Evolutionary conservation across 352 stramenopile species (phyloP), one percentile per base, ranked within the genome.

Genomic region (Phytophthora fragariae): DNA sequence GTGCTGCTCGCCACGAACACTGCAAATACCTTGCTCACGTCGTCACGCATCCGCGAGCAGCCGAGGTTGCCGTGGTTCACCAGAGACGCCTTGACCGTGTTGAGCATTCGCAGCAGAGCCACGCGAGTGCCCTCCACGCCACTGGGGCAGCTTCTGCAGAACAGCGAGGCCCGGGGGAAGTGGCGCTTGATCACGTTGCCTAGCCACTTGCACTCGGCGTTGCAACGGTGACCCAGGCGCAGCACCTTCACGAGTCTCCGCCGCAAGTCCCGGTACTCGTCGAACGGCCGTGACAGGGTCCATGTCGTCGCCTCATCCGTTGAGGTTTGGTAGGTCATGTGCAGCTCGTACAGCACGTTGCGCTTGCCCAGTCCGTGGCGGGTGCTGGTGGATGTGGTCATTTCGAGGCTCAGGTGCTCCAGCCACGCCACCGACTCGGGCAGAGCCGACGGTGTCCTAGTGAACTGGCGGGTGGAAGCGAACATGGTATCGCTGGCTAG

Each of bases 171-270:
- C 56, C 75, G 77, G 10, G 85, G 85, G 37, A 92, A 92, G 61
- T 86, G 80, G 35, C 78, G 75, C 49, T 83, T 83, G 47, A 90
- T 62, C 49, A 89, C 83, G 44, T 75, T 79, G 65, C 85, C 83
- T 29, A 92, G 56, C 79, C 76, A 91, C 56, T 76, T 78, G 75
- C 85, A 92, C 62, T 91, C 82, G 53, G 83, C 77, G 31, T 69
- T 80, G 70, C 83, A 92, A 39, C 73, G 65, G 58, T 92, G 85
- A 19, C 85, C 85, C 5, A 81, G 62, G 29, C 73, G 57, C 46
- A 91, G 70, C n/a, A 63, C 71, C 49, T 78, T 78, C 3, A 88
- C 57, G 3, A 91, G 67, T 11, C 72, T 65, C 35, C 81, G 65
- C 24, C 83, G 80, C 33, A 91, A 62, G 29, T 70, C 62, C 10